These are phyloP conservation scores for Marsdenia floribunda DNA, from an alignment of 257 asterid species.

Conservation along the genomic window DNA sequence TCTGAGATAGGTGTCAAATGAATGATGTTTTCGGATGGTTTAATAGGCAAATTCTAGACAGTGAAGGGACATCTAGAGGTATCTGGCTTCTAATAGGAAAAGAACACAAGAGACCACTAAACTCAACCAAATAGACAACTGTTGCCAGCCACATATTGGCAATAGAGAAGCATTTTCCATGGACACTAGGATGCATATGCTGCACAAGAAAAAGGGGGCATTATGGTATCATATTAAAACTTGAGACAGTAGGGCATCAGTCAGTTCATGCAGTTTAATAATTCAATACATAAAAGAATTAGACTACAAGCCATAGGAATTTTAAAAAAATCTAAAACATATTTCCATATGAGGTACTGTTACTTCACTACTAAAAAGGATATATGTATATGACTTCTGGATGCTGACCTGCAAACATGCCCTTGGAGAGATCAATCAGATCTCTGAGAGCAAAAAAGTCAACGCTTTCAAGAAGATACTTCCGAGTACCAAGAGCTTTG, in stretches of 20 bases:
- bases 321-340: not conserved
- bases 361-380: conserved; percentile 20
- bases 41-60: not conserved
- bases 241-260: not conserved
- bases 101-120: not conserved
- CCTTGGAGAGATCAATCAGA: conserved; percentile 88
- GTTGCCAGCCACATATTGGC: not conserved
- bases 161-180: not conserved
- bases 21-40: not conserved
- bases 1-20: not conserved
- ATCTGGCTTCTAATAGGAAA: not conserved
- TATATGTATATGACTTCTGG: conserved; percentile 15
- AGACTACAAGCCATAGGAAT: not conserved
- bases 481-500: conserved; percentile 84
- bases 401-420: conserved; percentile 80
- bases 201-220: not conserved
- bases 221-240: not conserved
- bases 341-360: not conserved
- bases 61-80: not conserved
- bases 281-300: not conserved
- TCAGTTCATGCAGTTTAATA: not conserved
- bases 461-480: conserved; percentile 86
- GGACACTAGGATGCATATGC: conserved; percentile 5
- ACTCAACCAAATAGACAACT: not conserved
- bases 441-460: conserved; percentile 87